These are phyloP conservation scores for Penicillium capsulatum DNA, from an alignment of 2,329 filamentous ascomycete species.

Conservation along the genomic window DNA sequence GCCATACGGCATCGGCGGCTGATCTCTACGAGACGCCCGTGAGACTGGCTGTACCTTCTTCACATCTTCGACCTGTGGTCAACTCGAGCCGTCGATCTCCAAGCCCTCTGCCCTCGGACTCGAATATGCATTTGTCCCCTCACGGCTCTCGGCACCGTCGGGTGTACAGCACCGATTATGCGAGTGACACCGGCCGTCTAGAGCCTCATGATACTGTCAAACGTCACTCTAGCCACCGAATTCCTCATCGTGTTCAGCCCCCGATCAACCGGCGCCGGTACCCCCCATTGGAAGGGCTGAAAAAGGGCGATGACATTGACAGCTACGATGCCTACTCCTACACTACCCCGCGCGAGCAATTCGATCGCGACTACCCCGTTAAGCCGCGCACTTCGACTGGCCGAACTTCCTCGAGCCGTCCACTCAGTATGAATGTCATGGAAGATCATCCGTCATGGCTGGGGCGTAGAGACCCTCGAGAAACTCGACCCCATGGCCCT, in stretches of 20 bases:
- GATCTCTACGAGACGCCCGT: constrained; percentile 27
- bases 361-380: constrained; percentile 43
- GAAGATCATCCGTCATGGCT: constrained; percentile 32
- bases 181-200: constrained; percentile 34
- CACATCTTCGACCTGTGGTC: constrained; percentile 27
- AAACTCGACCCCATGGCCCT: constrained; percentile 33
- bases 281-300: constrained; percentile 26
- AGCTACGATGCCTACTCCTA: constrained; percentile 46
- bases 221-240: constrained; percentile 12
- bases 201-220: constrained; percentile 21
- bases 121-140: constrained; percentile 35
- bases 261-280: constrained; percentile 26
- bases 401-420: constrained; percentile 29
- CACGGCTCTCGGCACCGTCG: constrained; percentile 28
- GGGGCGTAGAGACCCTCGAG: constrained; percentile 25
- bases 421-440: constrained; percentile 39
- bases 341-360: constrained; percentile 46
- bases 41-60: constrained; percentile 28
- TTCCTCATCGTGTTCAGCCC: constrained; percentile 26
- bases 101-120: constrained; percentile 31
- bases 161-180: constrained; percentile 33
- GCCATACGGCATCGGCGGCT: constrained; percentile 31
- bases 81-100: constrained; percentile 28
- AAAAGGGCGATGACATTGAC: constrained; percentile 39
- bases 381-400: constrained; percentile 30